Evolutionary conservation across 1,284 basidiomycete genomes (phyloP).

Genomic region (Trametes versicolor): DNA sequence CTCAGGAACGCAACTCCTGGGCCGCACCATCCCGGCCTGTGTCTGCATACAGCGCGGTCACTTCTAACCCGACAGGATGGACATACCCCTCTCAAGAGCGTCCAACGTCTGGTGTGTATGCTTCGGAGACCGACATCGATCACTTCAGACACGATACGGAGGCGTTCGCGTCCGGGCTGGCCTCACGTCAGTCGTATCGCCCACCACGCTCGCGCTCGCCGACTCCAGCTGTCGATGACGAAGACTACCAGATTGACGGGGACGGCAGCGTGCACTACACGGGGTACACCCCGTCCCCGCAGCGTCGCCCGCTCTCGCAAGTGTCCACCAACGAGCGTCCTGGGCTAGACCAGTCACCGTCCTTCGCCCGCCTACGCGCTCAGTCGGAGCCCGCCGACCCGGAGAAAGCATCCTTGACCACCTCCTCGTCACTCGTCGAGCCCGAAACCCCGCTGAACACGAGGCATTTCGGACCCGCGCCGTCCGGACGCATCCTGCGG

Average conservation of each 20-base stretch:
- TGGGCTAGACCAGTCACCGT: slow-evolving; percentile 21
- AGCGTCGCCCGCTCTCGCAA: slow-evolving; percentile 28
- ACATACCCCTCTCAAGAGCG: slow-evolving; percentile 31
- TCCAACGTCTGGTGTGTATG: slow-evolving; percentile 29
- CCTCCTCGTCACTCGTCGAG: slow-evolving; percentile 32
- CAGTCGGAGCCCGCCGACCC: slow-evolving; percentile 33
- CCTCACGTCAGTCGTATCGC: slow-evolving; percentile 57
- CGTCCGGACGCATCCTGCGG: slow-evolving; percentile 78
- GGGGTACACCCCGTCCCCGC: slow-evolving; percentile 46
- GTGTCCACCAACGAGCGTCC: slow-evolving; percentile 32
- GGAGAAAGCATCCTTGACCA: slow-evolving; percentile 39
- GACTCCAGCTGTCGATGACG: slow-evolving; percentile 75
- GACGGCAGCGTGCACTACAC: slow-evolving; percentile 64
- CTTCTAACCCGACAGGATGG: slow-evolving; percentile 30
- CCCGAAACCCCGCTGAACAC: slow-evolving; percentile 63
- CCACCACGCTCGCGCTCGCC: slow-evolving; percentile 74
- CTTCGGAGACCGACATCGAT: slow-evolving; percentile 39
- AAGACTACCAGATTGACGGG: slow-evolving; percentile 68
- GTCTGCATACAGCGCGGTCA: slow-evolving; percentile 37
- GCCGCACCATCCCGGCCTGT: slow-evolving; percentile 33
- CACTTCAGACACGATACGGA: slow-evolving; percentile 62
- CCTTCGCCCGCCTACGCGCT: slow-evolving; percentile 29
- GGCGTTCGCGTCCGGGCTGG: slow-evolving; percentile 69
- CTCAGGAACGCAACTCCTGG: slow-evolving; percentile 28
- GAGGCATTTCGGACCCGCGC: slow-evolving; percentile 89